Evolutionary conservation across 1,139 yeast species (phyloP).

Genomic region (Kurtzmaniella quercitrusa): DNA sequence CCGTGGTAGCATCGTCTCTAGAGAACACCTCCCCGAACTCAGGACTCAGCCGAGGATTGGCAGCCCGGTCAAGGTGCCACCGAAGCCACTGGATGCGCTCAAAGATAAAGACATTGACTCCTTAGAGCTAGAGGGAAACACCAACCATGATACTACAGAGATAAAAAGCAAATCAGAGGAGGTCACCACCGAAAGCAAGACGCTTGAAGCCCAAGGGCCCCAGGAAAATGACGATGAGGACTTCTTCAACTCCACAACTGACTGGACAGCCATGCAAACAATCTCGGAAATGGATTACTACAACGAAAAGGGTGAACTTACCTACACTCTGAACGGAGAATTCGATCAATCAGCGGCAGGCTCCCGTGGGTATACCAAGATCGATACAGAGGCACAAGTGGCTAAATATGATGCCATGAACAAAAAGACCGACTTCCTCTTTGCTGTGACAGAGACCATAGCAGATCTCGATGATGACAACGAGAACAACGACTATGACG

Average conservation of each 20-base stretch:
- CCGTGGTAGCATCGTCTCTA: background rate
- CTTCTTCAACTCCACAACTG: constrained; percentile 29
- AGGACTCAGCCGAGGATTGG: background rate
- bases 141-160: background rate
- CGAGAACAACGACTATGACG: constrained; percentile 8
- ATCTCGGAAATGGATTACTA: constrained; percentile 48
- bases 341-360: constrained; percentile 16
- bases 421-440: constrained; percentile 78
- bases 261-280: constrained; percentile 54
- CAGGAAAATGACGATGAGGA: constrained; percentile 24
- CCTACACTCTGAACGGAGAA: constrained; percentile 26
- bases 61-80: background rate
- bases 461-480: constrained; percentile 12
- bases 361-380: constrained; percentile 74
- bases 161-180: background rate
- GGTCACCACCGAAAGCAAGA: background rate
- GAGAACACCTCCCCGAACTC: background rate
- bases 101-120: background rate
- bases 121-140: background rate
- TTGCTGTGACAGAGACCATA: constrained; percentile 26
- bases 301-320: constrained; percentile 47
- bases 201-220: background rate
- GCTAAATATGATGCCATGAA: constrained; percentile 71
- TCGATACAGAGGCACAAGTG: constrained; percentile 85
- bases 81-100: background rate